Percentiles rank a stretch among this genome's conserved stretches.
Conservation (phyloP, 1,139 yeast species). For the Protomyces lactucae-debilis region DNA sequence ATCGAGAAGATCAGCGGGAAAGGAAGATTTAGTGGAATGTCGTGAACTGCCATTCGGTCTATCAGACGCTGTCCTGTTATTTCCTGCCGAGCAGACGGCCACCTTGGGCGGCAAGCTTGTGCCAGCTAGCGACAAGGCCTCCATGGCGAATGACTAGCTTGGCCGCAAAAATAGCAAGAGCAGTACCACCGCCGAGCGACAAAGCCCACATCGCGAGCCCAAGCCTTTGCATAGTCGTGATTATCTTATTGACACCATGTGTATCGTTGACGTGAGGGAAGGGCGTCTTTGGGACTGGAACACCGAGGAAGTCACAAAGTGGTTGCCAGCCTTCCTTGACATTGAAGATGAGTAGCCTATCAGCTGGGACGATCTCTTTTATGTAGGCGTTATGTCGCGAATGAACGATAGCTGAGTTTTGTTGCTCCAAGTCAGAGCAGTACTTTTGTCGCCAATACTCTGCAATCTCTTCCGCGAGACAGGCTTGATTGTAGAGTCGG, state of each 20-base stretch:
- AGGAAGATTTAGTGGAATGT: too few species aligned
- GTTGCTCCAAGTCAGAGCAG: background rate
- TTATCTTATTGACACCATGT: background rate
- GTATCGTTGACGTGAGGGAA: conserved; percentile 3
- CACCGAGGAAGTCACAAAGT: background rate
- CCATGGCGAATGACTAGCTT: background rate
- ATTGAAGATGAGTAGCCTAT: background rate
- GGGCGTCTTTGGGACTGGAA: background rate
- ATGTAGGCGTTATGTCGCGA: background rate
- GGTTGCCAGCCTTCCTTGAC: conserved; percentile 1
- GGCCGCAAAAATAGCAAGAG: background rate
- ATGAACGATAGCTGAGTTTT: background rate
- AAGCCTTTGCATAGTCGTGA: background rate
- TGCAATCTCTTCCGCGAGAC: background rate
- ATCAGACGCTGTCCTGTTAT: too few species aligned
- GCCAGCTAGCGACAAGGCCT: background rate
- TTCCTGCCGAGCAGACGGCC: too few species aligned
- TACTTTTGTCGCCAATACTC: background rate
- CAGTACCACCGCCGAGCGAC: background rate
- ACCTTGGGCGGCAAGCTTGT: background rate
- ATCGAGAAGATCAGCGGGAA: too few species aligned
- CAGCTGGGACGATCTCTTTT: background rate
- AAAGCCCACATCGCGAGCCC: background rate
- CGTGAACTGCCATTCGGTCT: too few species aligned
- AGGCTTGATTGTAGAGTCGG: background rate